phyloP scores from a whole-genome alignment of 768 basidiomycete species.

The Obba rivulosa region DNA sequence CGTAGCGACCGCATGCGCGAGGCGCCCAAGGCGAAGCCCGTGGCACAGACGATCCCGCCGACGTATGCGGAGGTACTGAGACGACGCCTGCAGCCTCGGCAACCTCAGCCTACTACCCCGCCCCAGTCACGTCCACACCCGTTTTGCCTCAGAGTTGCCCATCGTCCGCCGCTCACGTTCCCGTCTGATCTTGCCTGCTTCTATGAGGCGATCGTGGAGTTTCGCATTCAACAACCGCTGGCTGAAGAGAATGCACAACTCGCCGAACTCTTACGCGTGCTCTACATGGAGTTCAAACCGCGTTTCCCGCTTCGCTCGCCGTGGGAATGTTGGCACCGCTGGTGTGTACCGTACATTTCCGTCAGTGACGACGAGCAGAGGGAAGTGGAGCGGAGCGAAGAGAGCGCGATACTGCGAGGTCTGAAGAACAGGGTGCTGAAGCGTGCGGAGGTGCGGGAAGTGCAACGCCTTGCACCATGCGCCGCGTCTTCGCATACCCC shows the following conservation, averaged over 20 bases:
- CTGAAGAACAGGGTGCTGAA: conserved; percentile 9
- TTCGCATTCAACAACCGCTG: no score
- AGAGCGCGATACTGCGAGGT: neutral
- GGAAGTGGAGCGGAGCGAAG: no score
- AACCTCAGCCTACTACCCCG: no score
- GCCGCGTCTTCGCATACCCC: neutral
- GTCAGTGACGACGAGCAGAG: neutral
- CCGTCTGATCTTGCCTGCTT: no score
- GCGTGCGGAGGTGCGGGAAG: conserved; percentile 3
- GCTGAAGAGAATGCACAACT: no score
- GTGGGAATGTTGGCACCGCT: conserved; percentile 18
- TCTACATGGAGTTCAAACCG: conserved; percentile 8
- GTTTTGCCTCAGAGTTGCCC: no score
- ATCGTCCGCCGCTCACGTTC: no score
- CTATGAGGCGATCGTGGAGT: no score
- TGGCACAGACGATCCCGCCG: neutral
- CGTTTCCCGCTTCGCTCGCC: conserved; percentile 9
- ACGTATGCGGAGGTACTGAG: no score
- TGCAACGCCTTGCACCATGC: conserved; percentile 2
- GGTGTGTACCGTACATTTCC: conserved; percentile 12
- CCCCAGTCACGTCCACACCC: no score
- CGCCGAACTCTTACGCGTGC: no score
- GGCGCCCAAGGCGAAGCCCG: neutral
- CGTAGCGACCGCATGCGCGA: neutral
- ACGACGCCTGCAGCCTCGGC: no score